Base-by-base conservation (phyloP, 2,329 filamentous ascomycete genomes). In the Cytospora chrysosperma region DNA sequence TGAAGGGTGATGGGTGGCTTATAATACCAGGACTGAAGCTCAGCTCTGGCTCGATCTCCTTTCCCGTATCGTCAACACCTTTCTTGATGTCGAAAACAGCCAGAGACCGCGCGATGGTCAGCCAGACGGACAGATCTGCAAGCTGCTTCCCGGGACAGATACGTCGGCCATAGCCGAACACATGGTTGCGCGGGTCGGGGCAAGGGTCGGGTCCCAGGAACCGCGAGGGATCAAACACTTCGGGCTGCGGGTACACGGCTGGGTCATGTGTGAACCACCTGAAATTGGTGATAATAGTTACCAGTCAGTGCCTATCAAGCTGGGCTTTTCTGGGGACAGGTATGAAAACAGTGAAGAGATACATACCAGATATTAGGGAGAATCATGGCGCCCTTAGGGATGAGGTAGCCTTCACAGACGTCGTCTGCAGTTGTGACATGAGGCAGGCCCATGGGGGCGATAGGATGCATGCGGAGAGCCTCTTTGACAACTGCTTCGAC, bases 41-140 rank as follows among this genome's bases (percentile, higher is more conserved):
- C 4, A 68, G 30, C 2, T n/a, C 56, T 2, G 69, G 68, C 24
- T 68, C 66, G 9, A 70, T 75, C 2, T 78, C 72, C 17, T 70
- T 69, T 28, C 75, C 75, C 1, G 72, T 75, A 37, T 77, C 71
- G 32, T 78, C 75, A 1, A 76, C 61, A 0, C 67, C 65, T 60
- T 79, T 79, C 12, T 63, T 66, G 17, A 83, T 75, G 4, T 74
- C 70, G 57, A 82, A 81, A 0, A 77, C 77, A 0, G 78, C 70
- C 17, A 83, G 69, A 0, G 74, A 71, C 50, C 77, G 77, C 2
- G 74, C 77, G 30, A 68, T 47, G 17, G 61, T 66, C 17, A 68
- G 21, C 51, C 61, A 68, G 50, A 68, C 43, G 15, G 59, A 60
- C 3, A 58, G n/a, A 30, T 68, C 67, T 13, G 66, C 67, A 17